phyloP scores from a whole-genome alignment of 225 moss, liverwort and hornwort genomes.

The Polytrichum formosum region DNA sequence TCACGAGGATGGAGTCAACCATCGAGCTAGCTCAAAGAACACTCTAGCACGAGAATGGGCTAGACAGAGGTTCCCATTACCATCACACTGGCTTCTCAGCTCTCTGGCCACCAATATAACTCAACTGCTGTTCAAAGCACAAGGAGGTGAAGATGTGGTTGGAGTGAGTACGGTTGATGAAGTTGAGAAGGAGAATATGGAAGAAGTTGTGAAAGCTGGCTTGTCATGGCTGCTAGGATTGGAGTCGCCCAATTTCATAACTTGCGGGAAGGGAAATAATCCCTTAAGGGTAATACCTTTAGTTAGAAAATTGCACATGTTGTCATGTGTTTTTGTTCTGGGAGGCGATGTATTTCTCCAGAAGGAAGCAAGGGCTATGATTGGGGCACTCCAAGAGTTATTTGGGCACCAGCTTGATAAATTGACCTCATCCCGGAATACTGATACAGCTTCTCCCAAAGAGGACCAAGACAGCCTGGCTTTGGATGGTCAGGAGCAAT shows the following conservation, averaged over 20 bases:
- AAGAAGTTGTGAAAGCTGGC: conserved; percentile 71
- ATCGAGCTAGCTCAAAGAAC: conserved; percentile 15
- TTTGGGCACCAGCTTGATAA: conserved; percentile 51
- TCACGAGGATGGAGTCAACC: conserved; percentile 27
- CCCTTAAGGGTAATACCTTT: conserved; percentile 16
- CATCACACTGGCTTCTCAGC: conserved; percentile 89
- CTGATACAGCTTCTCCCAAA: neutral
- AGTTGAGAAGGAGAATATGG: conserved; percentile 39
- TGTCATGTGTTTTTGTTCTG: conserved; percentile 68
- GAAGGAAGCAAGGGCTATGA: conserved; percentile 43
- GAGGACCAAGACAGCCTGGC: conserved; percentile 6
- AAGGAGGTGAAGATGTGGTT: conserved; percentile 23
- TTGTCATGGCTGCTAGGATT: conserved; percentile 67
- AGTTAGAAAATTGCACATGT: conserved; percentile 51
- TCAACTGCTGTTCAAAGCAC: conserved; percentile 24
- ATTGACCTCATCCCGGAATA: conserved; percentile 1
- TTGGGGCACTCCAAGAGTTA: conserved; percentile 68
- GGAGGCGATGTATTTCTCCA: conserved; percentile 82
- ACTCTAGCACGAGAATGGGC: conserved; percentile 71
- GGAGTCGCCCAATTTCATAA: conserved; percentile 32
- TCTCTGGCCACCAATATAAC: conserved; percentile 66
- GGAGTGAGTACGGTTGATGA: conserved; percentile 32
- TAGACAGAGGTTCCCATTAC: conserved; percentile 88
- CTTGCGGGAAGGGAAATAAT: neutral
- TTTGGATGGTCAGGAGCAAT: neutral